Conservation (phyloP, 2,329 filamentous ascomycete species). For the Beauveria varroae region DNA sequence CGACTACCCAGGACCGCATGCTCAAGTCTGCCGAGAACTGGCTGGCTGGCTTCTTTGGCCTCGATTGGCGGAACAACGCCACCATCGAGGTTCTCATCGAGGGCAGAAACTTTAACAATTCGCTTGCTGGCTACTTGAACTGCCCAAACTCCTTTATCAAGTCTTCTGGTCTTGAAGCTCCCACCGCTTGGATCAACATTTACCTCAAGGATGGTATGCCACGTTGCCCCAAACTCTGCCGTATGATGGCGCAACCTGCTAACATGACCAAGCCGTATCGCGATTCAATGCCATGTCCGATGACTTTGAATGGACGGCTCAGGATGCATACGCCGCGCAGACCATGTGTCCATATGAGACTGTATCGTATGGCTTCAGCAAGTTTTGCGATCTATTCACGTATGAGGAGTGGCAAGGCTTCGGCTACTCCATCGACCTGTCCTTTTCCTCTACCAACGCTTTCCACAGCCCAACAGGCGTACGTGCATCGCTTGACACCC, state of each 20-base stretch:
- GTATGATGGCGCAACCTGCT: background rate
- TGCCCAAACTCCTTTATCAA: constrained; percentile 56
- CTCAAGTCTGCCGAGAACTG: constrained; percentile 71
- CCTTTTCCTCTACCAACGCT: constrained; percentile 52
- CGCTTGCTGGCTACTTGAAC: constrained; percentile 57
- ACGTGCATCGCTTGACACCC: constrained; percentile 18
- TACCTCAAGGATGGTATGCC: constrained; percentile 53
- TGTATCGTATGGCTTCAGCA: constrained; percentile 66
- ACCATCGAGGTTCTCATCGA: constrained; percentile 70
- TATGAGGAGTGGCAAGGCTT: constrained; percentile 68
- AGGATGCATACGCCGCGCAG: constrained; percentile 61
- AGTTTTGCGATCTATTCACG: constrained; percentile 67
- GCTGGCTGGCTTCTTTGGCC: constrained; percentile 69
- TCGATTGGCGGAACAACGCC: constrained; percentile 64
- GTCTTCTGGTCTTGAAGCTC: constrained; percentile 44
- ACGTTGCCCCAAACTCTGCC: background rate
- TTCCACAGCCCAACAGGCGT: constrained; percentile 59
- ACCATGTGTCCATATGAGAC: constrained; percentile 72
- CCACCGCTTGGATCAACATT: constrained; percentile 49
- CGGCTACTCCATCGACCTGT: constrained; percentile 62
- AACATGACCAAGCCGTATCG: constrained; percentile 38
- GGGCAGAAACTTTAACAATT: constrained; percentile 57
- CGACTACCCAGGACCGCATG: constrained; percentile 73
- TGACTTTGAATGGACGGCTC: constrained; percentile 55
- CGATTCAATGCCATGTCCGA: constrained; percentile 50